phyloP scores from a whole-genome alignment of 1,284 basidiomycete genomes.

The Boletellus deceptivus region DNA sequence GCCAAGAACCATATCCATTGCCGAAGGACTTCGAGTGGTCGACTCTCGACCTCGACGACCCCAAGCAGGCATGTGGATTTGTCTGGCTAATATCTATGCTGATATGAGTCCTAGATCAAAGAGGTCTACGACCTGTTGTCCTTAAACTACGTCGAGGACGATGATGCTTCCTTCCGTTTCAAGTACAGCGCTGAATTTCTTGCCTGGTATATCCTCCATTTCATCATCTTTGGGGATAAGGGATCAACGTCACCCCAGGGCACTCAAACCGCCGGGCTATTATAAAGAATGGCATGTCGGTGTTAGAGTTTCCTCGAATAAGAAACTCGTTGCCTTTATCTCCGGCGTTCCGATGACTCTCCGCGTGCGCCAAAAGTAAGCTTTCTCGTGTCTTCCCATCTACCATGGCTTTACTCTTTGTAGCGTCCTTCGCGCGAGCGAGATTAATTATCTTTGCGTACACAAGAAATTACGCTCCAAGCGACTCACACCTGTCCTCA shows the following conservation, averaged over 20 bases:
- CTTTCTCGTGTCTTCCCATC: neutral
- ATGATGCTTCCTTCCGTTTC: conserved; percentile 94
- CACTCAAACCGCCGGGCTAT: conserved; percentile 92
- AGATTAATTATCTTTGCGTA: conserved; percentile 98
- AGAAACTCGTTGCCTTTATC: conserved; percentile 98
- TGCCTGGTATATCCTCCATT: conserved; percentile 64
- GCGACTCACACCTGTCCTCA: conserved; percentile 92
- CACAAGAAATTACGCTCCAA: conserved; percentile 98
- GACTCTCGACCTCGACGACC: conserved; percentile 77
- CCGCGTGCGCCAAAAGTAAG: conserved; percentile 78
- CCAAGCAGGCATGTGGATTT: conserved; percentile 54
- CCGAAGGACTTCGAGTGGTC: conserved; percentile 96
- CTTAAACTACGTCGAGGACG: conserved; percentile 96
- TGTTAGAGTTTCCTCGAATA: conserved; percentile 85
- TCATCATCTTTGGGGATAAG: neutral
- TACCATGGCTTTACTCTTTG: conserved; percentile 1
- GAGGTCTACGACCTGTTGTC: conserved; percentile 94
- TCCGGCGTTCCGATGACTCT: conserved; percentile 89
- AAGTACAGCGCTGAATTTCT: conserved; percentile 95
- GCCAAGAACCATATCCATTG: conserved; percentile 84
- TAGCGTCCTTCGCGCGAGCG: conserved; percentile 73
- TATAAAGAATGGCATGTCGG: conserved; percentile 94
- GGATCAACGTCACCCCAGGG: conserved; percentile 54
- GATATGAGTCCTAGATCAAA: conserved; percentile 55
- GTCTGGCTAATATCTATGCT: neutral